These are phyloP conservation scores for Licmophora abbreviata DNA, from an alignment of 108 stramenopile species.

Conservation along the genomic window DNA sequence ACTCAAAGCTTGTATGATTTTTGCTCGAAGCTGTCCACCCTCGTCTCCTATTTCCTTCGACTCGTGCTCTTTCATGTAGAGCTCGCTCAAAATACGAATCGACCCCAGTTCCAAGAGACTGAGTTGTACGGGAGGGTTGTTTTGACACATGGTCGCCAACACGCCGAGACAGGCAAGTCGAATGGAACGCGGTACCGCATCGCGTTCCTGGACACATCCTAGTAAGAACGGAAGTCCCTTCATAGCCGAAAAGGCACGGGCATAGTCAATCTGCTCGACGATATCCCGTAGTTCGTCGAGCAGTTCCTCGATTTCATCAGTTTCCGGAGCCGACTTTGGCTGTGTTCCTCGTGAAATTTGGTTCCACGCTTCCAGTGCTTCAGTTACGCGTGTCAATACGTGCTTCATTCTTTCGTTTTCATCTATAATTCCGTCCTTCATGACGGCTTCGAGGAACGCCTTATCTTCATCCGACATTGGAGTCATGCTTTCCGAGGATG, in stretches of 20 bases:
- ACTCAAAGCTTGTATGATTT: slow-evolving; percentile 60
- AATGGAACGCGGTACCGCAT: slow-evolving; percentile 38
- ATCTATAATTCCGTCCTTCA: slow-evolving; percentile 80
- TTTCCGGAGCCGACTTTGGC: slow-evolving; percentile 7
- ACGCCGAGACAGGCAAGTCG: slow-evolving; percentile 42
- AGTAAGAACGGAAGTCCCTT: slow-evolving; percentile 68
- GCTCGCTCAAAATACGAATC: slow-evolving; percentile 43
- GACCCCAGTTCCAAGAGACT: slow-evolving; percentile 55
- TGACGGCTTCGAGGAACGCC: slow-evolving; percentile 76
- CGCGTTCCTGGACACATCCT: slow-evolving; percentile 42
- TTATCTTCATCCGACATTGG: slow-evolving; percentile 69
- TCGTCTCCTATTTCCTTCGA: slow-evolving; percentile 10
- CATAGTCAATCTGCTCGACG: slow-evolving; percentile 88
- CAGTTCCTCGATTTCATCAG: slow-evolving; percentile 42
- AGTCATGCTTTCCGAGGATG: slow-evolving; percentile 18
- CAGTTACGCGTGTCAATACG: slow-evolving; percentile 52
- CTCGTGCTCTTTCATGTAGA: slow-evolving; percentile 30
- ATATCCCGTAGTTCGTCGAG: slow-evolving; percentile 80
- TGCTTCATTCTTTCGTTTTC: slow-evolving; percentile 72
- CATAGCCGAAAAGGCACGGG: slow-evolving; percentile 63
- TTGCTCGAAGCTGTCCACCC: slow-evolving; percentile 39
- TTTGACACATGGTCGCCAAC: slow-evolving; percentile 65
- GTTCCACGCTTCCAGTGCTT: slow-evolving; percentile 32
- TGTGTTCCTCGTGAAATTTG: not conserved
- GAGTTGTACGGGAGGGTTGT: slow-evolving; percentile 81